Base-by-base conservation (phyloP, 83 land plant genomes). In the Larix sibirica region DNA sequence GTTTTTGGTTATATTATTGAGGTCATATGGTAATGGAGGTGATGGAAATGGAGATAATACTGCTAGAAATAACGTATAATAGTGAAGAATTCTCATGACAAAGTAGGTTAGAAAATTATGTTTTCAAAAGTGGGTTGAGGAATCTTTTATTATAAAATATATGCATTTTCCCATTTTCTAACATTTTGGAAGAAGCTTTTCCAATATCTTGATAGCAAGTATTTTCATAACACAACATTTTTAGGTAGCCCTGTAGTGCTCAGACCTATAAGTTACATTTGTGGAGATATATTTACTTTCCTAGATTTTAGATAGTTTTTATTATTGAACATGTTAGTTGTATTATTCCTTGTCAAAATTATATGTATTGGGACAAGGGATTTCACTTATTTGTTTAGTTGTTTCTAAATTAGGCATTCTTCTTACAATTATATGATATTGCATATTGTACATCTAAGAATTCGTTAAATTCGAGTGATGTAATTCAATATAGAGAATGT, bases 391-490 rank as follows among this genome's bases (percentile, higher is more conserved):
- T 79, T n/a, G 24, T 79, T 54, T 56, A 1, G 0, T 54, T 1
- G 62, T 59, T 56, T 33, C 36, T 33, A 33, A 33, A 10, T 79
- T 26, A 28, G 62, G 12, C 33, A 16, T 63, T 82, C 0, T 71
- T 21, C 60, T 61, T 24, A 66, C 38, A 50, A 44, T 44, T 31
- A 31, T 69, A 28, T 54, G n/a, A 50, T 80, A 79, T 81, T 26
- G 23, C 24, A 33, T 96, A 96, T 85, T 95, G 96, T 83, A 96
- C 95, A 77, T 89, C 92, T 33, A 96, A 96, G 84, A 92, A 94
- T 85, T 79, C 94, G 1, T 66, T 96, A 83, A 96, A 96, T 84
- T 92, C 94, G 97, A 96, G 28, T 40, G 98, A 96, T 82, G 98
- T 94, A 69, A 96, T 96, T 63, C 98, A 96, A 83, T 96, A 97